These are phyloP conservation scores for Evernia prunastri DNA, from an alignment of 495 filamentous ascomycete species.

Conservation along the genomic window DNA sequence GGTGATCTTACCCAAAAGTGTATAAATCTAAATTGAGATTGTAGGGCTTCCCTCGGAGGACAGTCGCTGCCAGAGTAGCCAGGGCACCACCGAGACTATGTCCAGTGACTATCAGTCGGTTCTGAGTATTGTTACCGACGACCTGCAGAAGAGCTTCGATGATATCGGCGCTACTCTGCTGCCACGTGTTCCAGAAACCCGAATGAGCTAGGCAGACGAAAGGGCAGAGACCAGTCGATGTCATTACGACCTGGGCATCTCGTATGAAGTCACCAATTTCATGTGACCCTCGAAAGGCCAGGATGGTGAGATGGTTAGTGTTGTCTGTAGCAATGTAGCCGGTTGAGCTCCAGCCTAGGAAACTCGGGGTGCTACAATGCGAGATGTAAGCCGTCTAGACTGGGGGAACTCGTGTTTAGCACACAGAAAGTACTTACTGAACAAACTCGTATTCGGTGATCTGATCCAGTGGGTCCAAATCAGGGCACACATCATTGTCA, in stretches of 20 bases:
- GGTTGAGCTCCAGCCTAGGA: neutral
- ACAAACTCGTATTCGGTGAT: neutral
- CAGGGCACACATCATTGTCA: conserved; percentile 1
- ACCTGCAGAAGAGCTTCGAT: neutral
- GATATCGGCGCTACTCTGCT: neutral
- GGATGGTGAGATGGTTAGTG: neutral
- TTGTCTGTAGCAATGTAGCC: conserved; percentile 5
- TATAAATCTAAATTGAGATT: neutral
- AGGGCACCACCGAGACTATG: neutral
- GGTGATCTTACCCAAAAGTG: neutral
- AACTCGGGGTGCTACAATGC: neutral
- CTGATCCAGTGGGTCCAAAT: neutral
- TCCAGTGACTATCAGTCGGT: neutral
- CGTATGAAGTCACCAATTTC: conserved; percentile 1
- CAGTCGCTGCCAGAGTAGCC: neutral
- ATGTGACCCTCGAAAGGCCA: neutral
- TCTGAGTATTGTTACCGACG: neutral
- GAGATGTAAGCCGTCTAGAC: neutral
- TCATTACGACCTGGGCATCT: conserved; percentile 3
- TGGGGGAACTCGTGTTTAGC: too few relatives aligned
- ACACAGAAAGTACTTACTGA: neutral
- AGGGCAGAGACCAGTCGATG: neutral
- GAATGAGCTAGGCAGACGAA: conserved; percentile 3
- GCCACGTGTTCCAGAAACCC: conserved; percentile 2
- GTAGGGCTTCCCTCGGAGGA: neutral